Evolutionary conservation across 2,329 filamentous ascomycete genomes (phyloP).

Genomic region (Apiospora rasikravindrae): DNA sequence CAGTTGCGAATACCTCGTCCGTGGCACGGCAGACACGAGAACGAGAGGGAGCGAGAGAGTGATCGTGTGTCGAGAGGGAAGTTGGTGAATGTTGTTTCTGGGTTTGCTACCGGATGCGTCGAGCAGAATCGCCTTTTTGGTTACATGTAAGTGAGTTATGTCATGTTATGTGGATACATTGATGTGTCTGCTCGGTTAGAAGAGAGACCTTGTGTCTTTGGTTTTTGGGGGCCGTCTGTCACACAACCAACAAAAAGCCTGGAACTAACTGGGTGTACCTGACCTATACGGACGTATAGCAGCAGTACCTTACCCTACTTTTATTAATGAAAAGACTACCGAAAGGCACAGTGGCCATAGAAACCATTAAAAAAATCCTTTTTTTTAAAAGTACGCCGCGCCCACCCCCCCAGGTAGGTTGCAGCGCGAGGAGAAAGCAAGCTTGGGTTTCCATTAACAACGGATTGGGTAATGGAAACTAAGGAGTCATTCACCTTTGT

Average conservation of each 20-base stretch:
- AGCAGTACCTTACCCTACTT: background rate
- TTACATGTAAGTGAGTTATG: background rate
- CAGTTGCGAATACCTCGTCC: constrained; percentile 2
- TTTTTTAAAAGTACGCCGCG: background rate
- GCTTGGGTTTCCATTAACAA: constrained; percentile 35
- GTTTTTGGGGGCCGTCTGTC: background rate
- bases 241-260: background rate
- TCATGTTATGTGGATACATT: background rate
- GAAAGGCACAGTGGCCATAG: background rate
- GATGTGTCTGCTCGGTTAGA: background rate
- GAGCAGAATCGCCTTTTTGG: background rate
- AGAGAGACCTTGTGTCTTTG: background rate
- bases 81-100: background rate
- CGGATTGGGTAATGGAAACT: constrained; percentile 57
- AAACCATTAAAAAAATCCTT: background rate
- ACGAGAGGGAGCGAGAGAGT: too few relatives aligned
- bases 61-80: background rate
- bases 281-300: background rate
- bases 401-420: background rate
- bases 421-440: background rate
- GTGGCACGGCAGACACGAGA: constrained; percentile 6
- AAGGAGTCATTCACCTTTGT: constrained; percentile 40
- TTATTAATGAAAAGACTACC: background rate
- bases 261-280: background rate
- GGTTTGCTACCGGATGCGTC: background rate